Evolutionary conservation across 2,329 filamentous ascomycete species (phyloP).

Genomic region (Stagonosporopsis chrysanthemi): DNA sequence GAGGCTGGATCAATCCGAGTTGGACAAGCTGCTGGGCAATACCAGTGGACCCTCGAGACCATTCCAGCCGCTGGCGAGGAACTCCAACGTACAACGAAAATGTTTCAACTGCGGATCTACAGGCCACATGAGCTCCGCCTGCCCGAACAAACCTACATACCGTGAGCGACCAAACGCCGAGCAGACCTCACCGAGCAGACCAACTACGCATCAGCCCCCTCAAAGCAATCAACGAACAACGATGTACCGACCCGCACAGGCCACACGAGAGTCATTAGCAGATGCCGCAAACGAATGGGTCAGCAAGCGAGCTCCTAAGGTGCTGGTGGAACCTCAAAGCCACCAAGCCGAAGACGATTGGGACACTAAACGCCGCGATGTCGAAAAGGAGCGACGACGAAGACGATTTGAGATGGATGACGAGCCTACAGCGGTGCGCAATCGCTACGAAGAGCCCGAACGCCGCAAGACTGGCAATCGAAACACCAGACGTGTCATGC

Average conservation of each 20-base stretch:
- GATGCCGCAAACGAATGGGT: constrained; percentile 41
- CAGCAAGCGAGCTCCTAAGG: constrained; percentile 24
- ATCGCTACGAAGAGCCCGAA: constrained; percentile 44
- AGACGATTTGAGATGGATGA: constrained; percentile 37
- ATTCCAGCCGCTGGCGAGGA: constrained; percentile 36
- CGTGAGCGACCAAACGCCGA: constrained; percentile 22
- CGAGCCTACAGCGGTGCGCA: constrained; percentile 29
- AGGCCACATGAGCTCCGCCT: constrained; percentile 35
- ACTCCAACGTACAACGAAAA: constrained; percentile 31
- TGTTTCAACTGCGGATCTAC: constrained; percentile 42
- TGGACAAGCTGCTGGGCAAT: constrained; percentile 36
- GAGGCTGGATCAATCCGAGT: constrained; percentile 40
- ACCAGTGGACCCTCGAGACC: constrained; percentile 18
- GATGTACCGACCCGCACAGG: constrained; percentile 1
- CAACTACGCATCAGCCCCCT: constrained; percentile 19
- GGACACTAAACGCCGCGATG: constrained; percentile 29
- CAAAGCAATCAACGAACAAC: constrained; percentile 13
- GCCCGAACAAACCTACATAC: constrained; percentile 37
- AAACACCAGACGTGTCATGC: constrained; percentile 31
- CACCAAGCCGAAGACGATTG: constrained; percentile 20
- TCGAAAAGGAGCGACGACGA: constrained; percentile 33
- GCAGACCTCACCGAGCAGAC: constrained; percentile 8
- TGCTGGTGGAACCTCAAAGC: constrained; percentile 23
- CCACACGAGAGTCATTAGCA: constrained; percentile 26
- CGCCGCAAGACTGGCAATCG: constrained; percentile 28